These are phyloP conservation scores for Malus hybrid DNA, from an alignment of 331 rosid species.

Conservation along the genomic window DNA sequence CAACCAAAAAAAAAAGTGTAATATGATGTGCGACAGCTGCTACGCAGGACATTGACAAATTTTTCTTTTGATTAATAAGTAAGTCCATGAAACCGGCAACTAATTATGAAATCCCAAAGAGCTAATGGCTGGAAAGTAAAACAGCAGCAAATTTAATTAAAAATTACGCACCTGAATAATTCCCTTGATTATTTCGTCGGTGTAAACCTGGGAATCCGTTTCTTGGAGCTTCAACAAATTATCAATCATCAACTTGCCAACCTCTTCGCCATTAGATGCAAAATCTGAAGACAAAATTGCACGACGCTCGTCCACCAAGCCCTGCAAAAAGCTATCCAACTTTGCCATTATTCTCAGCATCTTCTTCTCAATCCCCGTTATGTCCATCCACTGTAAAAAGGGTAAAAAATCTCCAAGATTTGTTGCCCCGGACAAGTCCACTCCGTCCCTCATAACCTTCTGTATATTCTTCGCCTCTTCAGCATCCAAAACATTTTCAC, in stretches of 20 bases:
- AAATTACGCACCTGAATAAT: constrained; percentile 12
- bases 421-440: background rate
- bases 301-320: constrained; percentile 13
- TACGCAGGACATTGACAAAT: too few relatives aligned
- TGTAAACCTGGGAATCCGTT: background rate
- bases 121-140: too few relatives aligned
- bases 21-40: too few relatives aligned
- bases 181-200: constrained; percentile 17
- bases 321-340: constrained; percentile 21
- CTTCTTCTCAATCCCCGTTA: constrained; percentile 16
- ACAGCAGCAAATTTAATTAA: too few relatives aligned
- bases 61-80: too few relatives aligned
- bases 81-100: too few relatives aligned
- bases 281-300: background rate
- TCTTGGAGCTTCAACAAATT: background rate
- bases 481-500: background rate
- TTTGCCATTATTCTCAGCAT: constrained; percentile 16
- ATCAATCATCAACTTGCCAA: constrained; percentile 1
- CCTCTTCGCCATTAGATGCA: background rate
- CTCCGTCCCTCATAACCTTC: background rate
- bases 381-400: constrained; percentile 22
- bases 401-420: constrained; percentile 16
- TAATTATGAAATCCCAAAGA: too few relatives aligned
- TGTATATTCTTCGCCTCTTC: constrained; percentile 10
- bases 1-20: too few relatives aligned